Evolutionary conservation across 164 flowering plant genomes (phyloP).

Genomic region (Liquidambar formosana): DNA sequence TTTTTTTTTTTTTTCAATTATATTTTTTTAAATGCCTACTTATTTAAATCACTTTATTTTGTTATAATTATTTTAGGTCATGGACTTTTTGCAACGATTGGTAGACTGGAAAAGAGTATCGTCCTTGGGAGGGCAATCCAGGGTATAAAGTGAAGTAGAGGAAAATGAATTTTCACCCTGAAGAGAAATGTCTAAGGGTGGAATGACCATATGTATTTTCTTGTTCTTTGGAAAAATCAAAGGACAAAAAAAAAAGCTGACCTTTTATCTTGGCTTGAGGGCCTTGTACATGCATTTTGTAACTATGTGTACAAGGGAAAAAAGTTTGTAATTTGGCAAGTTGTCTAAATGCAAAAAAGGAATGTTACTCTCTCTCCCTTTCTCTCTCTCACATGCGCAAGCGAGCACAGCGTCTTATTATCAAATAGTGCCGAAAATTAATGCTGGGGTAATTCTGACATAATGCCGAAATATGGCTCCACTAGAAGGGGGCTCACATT

Average conservation of each 20-base stretch:
- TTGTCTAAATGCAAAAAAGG: slow-evolving; percentile 9
- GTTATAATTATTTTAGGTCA: slow-evolving; percentile 43
- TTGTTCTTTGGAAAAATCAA: background rate
- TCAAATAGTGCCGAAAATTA: background rate
- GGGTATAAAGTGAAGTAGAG: slow-evolving; percentile 12
- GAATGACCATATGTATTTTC: slow-evolving; percentile 10
- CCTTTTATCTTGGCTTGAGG: slow-evolving; percentile 9
- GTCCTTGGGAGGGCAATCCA: slow-evolving; percentile 10
- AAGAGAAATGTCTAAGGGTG: slow-evolving; percentile 14
- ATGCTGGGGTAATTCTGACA: background rate
- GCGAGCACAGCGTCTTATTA: no score
- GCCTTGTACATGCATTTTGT: slow-evolving; percentile 35
- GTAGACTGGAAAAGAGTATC: slow-evolving; percentile 54
- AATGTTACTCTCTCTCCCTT: background rate
- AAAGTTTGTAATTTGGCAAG: slow-evolving; percentile 4
- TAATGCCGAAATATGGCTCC: no score
- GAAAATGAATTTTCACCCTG: slow-evolving; percentile 1
- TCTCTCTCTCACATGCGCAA: no score
- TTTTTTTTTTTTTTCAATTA: background rate
- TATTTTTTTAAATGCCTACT: background rate
- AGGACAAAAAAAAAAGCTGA: background rate
- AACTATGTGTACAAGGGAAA: slow-evolving; percentile 23
- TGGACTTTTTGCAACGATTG: slow-evolving; percentile 57
- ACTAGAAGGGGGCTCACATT: no score
- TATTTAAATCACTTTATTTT: background rate